Conservation (phyloP, 2,329 filamentous ascomycete genomes). For the Macrophomina pseudophaseolina region DNA sequence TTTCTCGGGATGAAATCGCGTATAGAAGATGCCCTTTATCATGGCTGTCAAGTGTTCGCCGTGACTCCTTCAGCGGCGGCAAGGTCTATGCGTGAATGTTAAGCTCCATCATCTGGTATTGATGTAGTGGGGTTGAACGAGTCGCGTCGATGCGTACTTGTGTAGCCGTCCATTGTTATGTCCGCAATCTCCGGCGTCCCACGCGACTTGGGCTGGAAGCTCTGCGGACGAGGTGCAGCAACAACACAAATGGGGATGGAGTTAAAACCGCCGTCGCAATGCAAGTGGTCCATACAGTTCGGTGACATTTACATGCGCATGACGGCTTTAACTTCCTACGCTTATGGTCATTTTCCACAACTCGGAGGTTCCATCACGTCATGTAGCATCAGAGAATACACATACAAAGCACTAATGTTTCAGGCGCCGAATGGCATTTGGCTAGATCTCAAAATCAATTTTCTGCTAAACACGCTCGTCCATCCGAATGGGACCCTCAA, state of each 20-base stretch:
- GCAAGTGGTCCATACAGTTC: too few relatives aligned
- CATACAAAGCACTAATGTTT: too few relatives aligned
- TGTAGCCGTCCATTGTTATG: neutral
- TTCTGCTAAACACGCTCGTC: too few relatives aligned
- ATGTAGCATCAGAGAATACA: neutral
- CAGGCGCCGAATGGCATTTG: neutral
- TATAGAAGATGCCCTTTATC: constrained; percentile 70
- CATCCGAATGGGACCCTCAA: too few relatives aligned
- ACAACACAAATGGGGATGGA: too few relatives aligned
- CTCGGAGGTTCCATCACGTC: neutral
- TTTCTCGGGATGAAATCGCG: constrained; percentile 66
- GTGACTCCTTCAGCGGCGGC: neutral
- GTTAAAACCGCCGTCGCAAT: too few relatives aligned
- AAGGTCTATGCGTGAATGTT: neutral
- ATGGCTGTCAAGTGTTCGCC: constrained; percentile 40
- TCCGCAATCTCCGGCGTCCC: constrained; percentile 19
- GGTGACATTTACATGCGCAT: too few relatives aligned
- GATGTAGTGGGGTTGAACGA: neutral
- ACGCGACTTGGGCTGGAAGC: neutral
- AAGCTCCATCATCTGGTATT: constrained; percentile 17
- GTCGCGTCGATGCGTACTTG: neutral
- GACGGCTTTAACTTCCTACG: too few relatives aligned
- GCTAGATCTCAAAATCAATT: neutral
- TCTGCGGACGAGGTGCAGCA: too few relatives aligned
- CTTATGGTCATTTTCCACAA: too few relatives aligned